Percentiles rank a stretch among this genome's conserved stretches.
Conservation (phyloP, 495 filamentous ascomycete genomes). For the Aspergillus cavernicola region DNA sequence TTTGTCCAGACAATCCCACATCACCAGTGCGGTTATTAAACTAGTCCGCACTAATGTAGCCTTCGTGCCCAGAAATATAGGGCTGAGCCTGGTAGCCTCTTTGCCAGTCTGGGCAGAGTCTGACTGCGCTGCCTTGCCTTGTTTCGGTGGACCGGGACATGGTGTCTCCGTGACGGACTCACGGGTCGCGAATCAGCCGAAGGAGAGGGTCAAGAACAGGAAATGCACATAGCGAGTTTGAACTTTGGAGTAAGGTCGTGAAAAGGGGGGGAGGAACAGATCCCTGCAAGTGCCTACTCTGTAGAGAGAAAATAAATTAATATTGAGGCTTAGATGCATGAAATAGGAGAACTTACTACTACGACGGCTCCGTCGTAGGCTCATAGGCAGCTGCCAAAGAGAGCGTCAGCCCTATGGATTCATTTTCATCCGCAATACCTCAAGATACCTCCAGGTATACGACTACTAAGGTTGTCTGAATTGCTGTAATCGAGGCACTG, state of each 20-base stretch:
- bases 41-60: not conserved
- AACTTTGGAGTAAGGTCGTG: not conserved
- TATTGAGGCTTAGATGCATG: slow-evolving; percentile 6
- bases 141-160: too few species aligned
- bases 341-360: not conserved
- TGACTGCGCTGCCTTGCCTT: too few species aligned
- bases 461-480: too few species aligned
- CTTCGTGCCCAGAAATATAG: slow-evolving; percentile 9
- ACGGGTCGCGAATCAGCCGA: not conserved
- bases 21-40: not conserved
- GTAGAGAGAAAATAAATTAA: not conserved
- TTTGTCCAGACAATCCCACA: slow-evolving; percentile 7
- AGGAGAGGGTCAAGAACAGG: not conserved
- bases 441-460: too few species aligned
- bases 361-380: not conserved
- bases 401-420: slow-evolving; percentile 5
- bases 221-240: not conserved
- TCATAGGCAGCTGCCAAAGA: too few species aligned
- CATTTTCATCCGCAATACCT: not conserved
- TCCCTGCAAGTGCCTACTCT: too few species aligned
- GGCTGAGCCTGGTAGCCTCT: slow-evolving; percentile 1
- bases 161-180: not conserved
- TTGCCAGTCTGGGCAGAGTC: too few species aligned
- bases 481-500: too few species aligned
- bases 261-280: slow-evolving; percentile 1